phyloP scores from a whole-genome alignment of 352 stramenopile species.

The Pythium dissotocum region DNA sequence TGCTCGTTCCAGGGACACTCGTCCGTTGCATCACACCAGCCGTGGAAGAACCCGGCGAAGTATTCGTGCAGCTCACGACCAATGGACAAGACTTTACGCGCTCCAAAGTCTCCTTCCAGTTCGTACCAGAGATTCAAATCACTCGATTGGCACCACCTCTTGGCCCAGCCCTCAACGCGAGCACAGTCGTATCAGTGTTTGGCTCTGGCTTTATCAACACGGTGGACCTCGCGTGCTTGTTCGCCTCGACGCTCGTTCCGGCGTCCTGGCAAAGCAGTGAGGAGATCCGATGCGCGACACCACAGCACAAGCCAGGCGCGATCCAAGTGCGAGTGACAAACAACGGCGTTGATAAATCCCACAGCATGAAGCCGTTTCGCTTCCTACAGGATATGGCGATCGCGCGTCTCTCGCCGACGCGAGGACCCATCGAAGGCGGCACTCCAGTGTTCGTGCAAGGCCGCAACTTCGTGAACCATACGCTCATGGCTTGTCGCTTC shows the following conservation, averaged over 20 bases:
- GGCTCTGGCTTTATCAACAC: constrained; percentile 66
- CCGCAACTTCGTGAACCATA: constrained; percentile 93
- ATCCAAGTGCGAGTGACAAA: constrained; percentile 78
- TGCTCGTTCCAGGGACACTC: constrained; percentile 32
- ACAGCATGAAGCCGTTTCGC: constrained; percentile 46
- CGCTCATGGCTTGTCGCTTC: constrained; percentile 88
- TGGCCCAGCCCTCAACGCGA: constrained; percentile 52
- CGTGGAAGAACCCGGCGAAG: constrained; percentile 24
- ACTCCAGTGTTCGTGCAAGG: constrained; percentile 91
- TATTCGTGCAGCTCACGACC: constrained; percentile 55
- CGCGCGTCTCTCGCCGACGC: constrained; percentile 63
- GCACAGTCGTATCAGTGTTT: constrained; percentile 63
- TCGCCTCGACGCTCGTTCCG: constrained; percentile 36
- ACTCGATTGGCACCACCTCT: constrained; percentile 48
- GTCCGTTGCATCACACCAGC: constrained; percentile 53
- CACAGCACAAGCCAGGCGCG: constrained; percentile 51
- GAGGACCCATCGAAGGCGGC: constrained; percentile 74
- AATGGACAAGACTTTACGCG: constrained; percentile 59
- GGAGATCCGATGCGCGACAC: constrained; percentile 62
- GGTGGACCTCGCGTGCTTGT: constrained; percentile 54
- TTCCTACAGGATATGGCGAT: constrained; percentile 90
- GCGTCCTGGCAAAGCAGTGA: constrained; percentile 50
- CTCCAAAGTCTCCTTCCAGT: constrained; percentile 49
- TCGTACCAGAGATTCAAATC: constrained; percentile 45
- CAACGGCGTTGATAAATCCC: constrained; percentile 78